Percentiles rank a stretch among this genome's conserved stretches.
Conservation (phyloP, 129 eudicot species). For the Calendula officinalis region DNA sequence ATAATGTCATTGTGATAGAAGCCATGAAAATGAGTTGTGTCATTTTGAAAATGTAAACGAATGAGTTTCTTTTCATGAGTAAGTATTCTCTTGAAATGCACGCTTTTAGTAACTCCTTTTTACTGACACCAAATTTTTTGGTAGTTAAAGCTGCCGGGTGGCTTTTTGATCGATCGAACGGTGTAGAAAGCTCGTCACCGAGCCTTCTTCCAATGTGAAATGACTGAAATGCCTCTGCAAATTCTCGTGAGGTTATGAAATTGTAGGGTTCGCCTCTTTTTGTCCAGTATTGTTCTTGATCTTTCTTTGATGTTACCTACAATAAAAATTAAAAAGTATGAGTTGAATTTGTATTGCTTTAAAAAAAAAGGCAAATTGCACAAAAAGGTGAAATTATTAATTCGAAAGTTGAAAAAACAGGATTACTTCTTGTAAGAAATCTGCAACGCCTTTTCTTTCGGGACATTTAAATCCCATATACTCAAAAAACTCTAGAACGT, state of each 20-base stretch:
- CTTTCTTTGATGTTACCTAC: constrained; percentile 80
- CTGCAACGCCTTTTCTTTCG: constrained; percentile 77
- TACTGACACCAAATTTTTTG: constrained; percentile 68
- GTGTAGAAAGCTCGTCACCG: constrained; percentile 77
- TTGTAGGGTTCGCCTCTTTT: constrained; percentile 46
- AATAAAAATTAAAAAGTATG: constrained; percentile 1
- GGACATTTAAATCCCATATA: constrained; percentile 74
- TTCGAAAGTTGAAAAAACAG: not conserved
- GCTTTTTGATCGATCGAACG: constrained; percentile 76
- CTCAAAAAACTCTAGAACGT: constrained; percentile 61
- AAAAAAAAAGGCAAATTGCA: not conserved
- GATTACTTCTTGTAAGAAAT: constrained; percentile 74
- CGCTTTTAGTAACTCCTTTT: constrained; percentile 73
- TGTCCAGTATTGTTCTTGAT: constrained; percentile 76
- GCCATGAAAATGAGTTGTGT: constrained; percentile 72
- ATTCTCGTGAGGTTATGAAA: constrained; percentile 59
- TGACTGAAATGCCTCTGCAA: constrained; percentile 83
- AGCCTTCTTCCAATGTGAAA: constrained; percentile 74
- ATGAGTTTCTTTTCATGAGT: constrained; percentile 86
- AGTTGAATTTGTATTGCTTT: not conserved
- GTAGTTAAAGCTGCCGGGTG: constrained; percentile 86
- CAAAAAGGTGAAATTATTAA: not conserved
- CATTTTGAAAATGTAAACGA: constrained; percentile 79
- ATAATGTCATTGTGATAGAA: constrained; percentile 63
- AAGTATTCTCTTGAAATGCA: constrained; percentile 74